Conservation (phyloP, 2,329 filamentous ascomycete species). For the Pseudogymnoascus sp. region DNA sequence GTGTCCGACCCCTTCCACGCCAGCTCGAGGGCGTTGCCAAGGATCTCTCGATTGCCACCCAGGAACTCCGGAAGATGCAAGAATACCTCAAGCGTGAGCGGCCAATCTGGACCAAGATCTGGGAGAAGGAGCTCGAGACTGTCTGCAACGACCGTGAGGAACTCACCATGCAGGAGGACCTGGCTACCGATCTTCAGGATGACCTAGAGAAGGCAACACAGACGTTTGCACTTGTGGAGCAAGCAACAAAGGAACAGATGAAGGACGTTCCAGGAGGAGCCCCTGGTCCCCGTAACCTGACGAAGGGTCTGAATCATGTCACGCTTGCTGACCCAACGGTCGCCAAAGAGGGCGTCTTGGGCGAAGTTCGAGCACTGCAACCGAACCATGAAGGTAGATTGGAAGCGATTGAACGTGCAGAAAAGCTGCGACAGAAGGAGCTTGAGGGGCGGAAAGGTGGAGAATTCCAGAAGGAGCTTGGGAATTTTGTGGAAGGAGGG, state of each 20-base stretch:
- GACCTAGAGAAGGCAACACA: slow-evolving; percentile 91
- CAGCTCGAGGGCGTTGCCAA: slow-evolving; percentile 85
- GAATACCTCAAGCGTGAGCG: slow-evolving; percentile 88
- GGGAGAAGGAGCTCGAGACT: slow-evolving; percentile 94
- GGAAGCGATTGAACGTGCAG: slow-evolving; percentile 94
- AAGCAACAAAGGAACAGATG: slow-evolving; percentile 97
- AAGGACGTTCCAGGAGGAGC: slow-evolving; percentile 57
- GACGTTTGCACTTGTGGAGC: slow-evolving; percentile 90
- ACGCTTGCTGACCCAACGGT: slow-evolving; percentile 58
- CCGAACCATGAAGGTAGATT: slow-evolving; percentile 90
- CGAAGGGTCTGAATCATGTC: slow-evolving; percentile 48
- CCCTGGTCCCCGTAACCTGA: slow-evolving; percentile 48
- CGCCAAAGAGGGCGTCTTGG: slow-evolving; percentile 85
- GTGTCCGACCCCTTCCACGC: slow-evolving; percentile 81
- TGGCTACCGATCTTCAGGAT: slow-evolving; percentile 84
- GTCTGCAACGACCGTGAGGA: slow-evolving; percentile 94
- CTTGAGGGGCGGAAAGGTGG: slow-evolving; percentile 66
- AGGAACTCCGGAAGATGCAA: slow-evolving; percentile 89
- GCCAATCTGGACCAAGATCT: slow-evolving; percentile 97
- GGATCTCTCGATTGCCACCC: slow-evolving; percentile 72
- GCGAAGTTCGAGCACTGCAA: slow-evolving; percentile 85
- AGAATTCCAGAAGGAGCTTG: slow-evolving; percentile 75
- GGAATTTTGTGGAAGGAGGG: slow-evolving; percentile 77
- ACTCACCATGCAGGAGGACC: slow-evolving; percentile 91
- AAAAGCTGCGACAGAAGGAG: slow-evolving; percentile 84